Evolutionary conservation across 1,284 basidiomycete genomes (phyloP).

Genomic region (Polyporus tsugae): DNA sequence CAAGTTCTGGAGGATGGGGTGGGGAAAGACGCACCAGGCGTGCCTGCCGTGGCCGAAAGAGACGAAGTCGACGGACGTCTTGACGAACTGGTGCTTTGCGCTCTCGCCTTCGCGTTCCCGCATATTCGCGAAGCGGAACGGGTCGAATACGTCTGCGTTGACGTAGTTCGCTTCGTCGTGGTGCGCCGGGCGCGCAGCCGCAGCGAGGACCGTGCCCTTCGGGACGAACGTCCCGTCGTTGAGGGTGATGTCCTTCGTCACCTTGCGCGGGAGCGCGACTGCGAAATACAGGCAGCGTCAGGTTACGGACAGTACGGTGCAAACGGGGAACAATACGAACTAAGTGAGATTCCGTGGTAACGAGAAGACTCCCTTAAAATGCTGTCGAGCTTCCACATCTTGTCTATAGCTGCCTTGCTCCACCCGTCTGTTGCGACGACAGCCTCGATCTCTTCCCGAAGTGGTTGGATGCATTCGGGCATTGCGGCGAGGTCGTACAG

Average conservation of each 20-base stretch:
- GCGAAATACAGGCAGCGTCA: neutral
- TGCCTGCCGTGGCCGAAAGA: slow-evolving; percentile 40
- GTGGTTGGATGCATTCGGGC: slow-evolving; percentile 48
- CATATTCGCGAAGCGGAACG: slow-evolving; percentile 55
- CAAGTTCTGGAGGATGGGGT: neutral
- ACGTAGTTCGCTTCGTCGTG: slow-evolving; percentile 49
- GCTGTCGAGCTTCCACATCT: slow-evolving; percentile 61
- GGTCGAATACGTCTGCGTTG: slow-evolving; percentile 50
- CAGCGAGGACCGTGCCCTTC: slow-evolving; percentile 48
- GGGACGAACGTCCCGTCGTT: slow-evolving; percentile 54
- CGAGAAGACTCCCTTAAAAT: slow-evolving; percentile 59
- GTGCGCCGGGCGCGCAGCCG: slow-evolving; percentile 50
- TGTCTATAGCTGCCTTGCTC: slow-evolving; percentile 52
- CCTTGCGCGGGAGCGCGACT: slow-evolving; percentile 32
- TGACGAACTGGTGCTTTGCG: slow-evolving; percentile 42
- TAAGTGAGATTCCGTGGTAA: slow-evolving; percentile 39
- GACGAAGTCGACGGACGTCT: slow-evolving; percentile 40
- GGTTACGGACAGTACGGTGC: neutral
- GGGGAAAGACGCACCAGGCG: slow-evolving; percentile 31
- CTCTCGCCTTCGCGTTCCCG: slow-evolving; percentile 38
- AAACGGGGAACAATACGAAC: slow-evolving; percentile 23
- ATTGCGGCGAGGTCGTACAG: slow-evolving; percentile 52
- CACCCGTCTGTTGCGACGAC: slow-evolving; percentile 51
- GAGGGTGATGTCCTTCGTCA: slow-evolving; percentile 46
- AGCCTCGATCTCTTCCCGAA: slow-evolving; percentile 55